Conservation (phyloP, 2,329 filamentous ascomycete genomes). For the Hypoxylon sp. region DNA sequence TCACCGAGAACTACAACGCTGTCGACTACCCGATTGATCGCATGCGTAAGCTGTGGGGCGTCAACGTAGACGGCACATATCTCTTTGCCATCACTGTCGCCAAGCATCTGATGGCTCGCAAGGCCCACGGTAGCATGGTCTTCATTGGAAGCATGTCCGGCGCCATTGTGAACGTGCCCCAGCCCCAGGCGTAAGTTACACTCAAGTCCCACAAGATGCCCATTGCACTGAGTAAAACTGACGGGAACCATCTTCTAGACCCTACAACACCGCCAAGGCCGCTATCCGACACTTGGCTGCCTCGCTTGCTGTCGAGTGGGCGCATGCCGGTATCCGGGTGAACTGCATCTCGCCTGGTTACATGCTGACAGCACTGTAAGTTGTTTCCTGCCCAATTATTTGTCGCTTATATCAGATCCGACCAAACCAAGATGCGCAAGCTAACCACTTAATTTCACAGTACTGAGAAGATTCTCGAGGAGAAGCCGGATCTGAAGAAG, state of each 20-base stretch:
- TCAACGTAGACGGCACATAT: slow-evolving; percentile 94
- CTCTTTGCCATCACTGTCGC: slow-evolving; percentile 87
- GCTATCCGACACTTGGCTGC: slow-evolving; percentile 89
- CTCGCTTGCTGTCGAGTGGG: slow-evolving; percentile 94
- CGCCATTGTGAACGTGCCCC: slow-evolving; percentile 92
- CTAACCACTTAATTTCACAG: slow-evolving; percentile 57
- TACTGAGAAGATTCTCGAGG: slow-evolving; percentile 92
- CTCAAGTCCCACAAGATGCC: slow-evolving; percentile 2
- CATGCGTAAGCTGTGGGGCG: slow-evolving; percentile 92
- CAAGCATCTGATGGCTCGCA: slow-evolving; percentile 86
- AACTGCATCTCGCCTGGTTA: slow-evolving; percentile 97
- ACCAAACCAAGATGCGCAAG: slow-evolving; percentile 3
- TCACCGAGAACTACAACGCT: slow-evolving; percentile 95
- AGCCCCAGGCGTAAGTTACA: slow-evolving; percentile 78
- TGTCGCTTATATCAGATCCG: neutral
- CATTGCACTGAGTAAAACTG: slow-evolving; percentile 28
- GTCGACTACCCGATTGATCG: slow-evolving; percentile 91
- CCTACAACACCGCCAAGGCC: slow-evolving; percentile 94
- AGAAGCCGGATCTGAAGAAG: slow-evolving; percentile 88
- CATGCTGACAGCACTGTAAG: slow-evolving; percentile 93
- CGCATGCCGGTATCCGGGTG: slow-evolving; percentile 85
- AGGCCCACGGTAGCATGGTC: slow-evolving; percentile 85
- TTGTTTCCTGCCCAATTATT: slow-evolving; percentile 34
- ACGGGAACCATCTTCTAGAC: slow-evolving; percentile 55
- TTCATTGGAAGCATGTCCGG: slow-evolving; percentile 97